Evolutionary conservation across 169 alveolate species (phyloP).

Genomic region (Ophryocystis elektroscirrha): DNA sequence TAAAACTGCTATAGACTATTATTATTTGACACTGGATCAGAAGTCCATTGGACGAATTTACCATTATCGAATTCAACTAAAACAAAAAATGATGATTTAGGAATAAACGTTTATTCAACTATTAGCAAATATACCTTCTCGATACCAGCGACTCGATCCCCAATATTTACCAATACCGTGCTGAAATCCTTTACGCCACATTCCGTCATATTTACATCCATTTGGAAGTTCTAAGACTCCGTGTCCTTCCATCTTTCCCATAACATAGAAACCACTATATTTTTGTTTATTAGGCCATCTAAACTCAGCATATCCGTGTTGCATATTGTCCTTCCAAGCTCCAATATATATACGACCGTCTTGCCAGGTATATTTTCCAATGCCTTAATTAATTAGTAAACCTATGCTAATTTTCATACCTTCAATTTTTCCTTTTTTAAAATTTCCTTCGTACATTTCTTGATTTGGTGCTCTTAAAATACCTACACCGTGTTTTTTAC

Average conservation of each 20-base stretch:
- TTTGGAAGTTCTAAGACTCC: constrained; percentile 25
- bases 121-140: not conserved
- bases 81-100: no score
- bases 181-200: not conserved
- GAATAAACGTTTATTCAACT: no score
- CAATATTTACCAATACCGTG: not conserved
- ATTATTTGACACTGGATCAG: no score
- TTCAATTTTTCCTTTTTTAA: constrained; percentile 19
- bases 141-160: not conserved
- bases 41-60: no score
- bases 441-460: constrained; percentile 19
- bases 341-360: constrained; percentile 30
- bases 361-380: constrained; percentile 28
- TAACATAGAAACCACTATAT: constrained; percentile 27
- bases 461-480: constrained; percentile 30
- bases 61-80: no score
- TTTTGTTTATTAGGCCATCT: constrained; percentile 1
- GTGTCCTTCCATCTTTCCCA: constrained; percentile 25
- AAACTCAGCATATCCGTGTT: not conserved
- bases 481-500: constrained; percentile 64
- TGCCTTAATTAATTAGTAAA: no score
- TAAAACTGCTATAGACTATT: no score
- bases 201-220: constrained; percentile 18
- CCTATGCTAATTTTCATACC: no score
- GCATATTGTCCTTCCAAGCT: constrained; percentile 19